These are phyloP conservation scores for Annulohypoxylon truncatum DNA, from an alignment of 2,329 filamentous ascomycete species.

Conservation along the genomic window DNA sequence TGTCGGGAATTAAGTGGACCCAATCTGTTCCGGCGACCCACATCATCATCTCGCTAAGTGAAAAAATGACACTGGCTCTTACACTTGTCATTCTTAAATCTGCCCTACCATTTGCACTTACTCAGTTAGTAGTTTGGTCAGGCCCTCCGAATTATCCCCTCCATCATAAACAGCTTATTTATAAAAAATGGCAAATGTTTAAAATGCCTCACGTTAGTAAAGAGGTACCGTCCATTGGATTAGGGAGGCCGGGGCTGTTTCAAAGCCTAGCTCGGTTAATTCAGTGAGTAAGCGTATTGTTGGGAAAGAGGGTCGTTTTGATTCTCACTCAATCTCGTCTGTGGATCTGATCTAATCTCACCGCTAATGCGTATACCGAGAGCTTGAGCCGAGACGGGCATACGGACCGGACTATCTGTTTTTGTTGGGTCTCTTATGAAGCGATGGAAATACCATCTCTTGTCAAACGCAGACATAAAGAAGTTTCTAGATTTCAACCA, in stretches of 20 bases:
- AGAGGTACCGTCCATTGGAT: not conserved
- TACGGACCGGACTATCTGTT: not conserved
- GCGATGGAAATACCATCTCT: not conserved
- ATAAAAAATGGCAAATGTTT: not conserved
- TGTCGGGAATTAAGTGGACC: conserved; percentile 20
- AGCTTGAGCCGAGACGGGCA: not conserved
- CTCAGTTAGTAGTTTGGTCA: not conserved
- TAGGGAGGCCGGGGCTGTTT: not conserved
- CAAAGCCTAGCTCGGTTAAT: not conserved
- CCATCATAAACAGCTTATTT: not conserved
- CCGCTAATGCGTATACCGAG: not conserved
- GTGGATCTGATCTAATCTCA: not conserved
- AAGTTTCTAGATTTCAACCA: not conserved
- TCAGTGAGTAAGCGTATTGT: not conserved
- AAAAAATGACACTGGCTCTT: not conserved
- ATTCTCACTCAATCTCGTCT: not conserved
- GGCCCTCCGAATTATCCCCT: not conserved
- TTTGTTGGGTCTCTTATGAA: not conserved
- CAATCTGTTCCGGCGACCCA: conserved; percentile 3
- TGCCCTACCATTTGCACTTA: not conserved
- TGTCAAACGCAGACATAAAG: not conserved
- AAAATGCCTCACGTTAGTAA: not conserved
- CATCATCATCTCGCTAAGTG: not conserved
- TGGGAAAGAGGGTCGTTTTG: not conserved
- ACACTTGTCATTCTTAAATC: not conserved